Evolutionary conservation across 306 rosid species (phyloP), one percentile per base, ranked within the genome.

Genomic region (Corylus americana): DNA sequence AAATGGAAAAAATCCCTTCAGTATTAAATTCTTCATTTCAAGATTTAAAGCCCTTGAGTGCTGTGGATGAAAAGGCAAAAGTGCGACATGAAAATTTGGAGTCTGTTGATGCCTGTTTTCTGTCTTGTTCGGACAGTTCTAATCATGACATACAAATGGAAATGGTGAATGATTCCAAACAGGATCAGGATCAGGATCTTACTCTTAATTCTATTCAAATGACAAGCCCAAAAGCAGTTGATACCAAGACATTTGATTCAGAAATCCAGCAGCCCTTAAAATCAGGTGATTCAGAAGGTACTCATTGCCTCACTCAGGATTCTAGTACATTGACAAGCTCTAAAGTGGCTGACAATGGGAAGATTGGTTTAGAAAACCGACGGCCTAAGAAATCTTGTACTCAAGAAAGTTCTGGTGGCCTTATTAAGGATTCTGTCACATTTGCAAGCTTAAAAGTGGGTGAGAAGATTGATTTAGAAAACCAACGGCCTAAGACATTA

Each of bases 381-480:
- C 51, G 18, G 82, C 63, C 70, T 64, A 55, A 50, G 49, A 87
- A 73, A 73, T 51, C 57, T 31, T 74, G 70, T 45, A 75, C 55
- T 61, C 76, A 77, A 71, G 78, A 83, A 63, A 29, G 66, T 12
- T 31, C 74, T 59, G 75, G 0, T 45, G 71, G 74, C 57, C 76
- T 74, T 74, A 70, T 68, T 44, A 78, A 81, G 81, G 80, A 69
- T 39, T 62, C 80, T 18, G 71, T 73, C 44, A 71, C 74, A 44
- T 62, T 71, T 71, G 73, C 58, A 61, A 70, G 70, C 80, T 48
- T 82, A 47, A 86, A 78, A 74, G 71, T 55, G 55, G 77, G 50
- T 49, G 62, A 47, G 18, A 75, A 78, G 27, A 83, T 74, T 74
- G 87, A 90, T 81, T 80, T 85, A 61, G 79, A 83, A 78, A 86